Conservation (phyloP, 345 rosid species). For the Gossypium longicalyx region DNA sequence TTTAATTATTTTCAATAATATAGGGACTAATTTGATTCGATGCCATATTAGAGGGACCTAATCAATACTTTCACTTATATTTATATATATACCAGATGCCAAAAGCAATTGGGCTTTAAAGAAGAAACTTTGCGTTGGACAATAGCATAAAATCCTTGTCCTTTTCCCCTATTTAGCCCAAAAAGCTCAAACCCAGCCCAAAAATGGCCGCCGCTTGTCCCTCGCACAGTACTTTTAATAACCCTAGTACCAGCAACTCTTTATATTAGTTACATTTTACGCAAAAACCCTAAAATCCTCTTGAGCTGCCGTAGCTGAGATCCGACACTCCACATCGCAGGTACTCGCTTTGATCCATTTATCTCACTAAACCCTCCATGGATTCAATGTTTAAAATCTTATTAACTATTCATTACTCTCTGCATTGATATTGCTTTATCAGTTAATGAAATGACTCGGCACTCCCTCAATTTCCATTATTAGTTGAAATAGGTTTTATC, state of each 20-base stretch:
- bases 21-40: too few relatives aligned
- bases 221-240: not conserved
- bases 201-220: not conserved
- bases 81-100: too few relatives aligned
- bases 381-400: not conserved
- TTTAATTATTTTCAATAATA: too few relatives aligned
- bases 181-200: not conserved
- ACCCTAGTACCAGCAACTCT: not conserved
- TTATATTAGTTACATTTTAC: not conserved
- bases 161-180: not conserved
- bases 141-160: too few relatives aligned
- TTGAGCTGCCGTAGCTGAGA: not conserved
- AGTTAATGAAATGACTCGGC: not conserved
- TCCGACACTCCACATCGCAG: not conserved
- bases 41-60: too few relatives aligned
- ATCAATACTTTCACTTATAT: too few relatives aligned
- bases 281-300: not conserved
- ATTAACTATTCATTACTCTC: not conserved
- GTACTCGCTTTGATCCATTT: not conserved
- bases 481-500: not conserved
- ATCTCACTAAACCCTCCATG: not conserved
- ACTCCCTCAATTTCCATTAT: not conserved
- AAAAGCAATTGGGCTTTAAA: too few relatives aligned
- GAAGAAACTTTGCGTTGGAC: not conserved
- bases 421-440: not conserved